Percentiles rank a stretch among this genome's conserved stretches.
phyloP scores from a whole-genome alignment of 208 protist genomes.

The Trypanosoma brucei region DNA sequence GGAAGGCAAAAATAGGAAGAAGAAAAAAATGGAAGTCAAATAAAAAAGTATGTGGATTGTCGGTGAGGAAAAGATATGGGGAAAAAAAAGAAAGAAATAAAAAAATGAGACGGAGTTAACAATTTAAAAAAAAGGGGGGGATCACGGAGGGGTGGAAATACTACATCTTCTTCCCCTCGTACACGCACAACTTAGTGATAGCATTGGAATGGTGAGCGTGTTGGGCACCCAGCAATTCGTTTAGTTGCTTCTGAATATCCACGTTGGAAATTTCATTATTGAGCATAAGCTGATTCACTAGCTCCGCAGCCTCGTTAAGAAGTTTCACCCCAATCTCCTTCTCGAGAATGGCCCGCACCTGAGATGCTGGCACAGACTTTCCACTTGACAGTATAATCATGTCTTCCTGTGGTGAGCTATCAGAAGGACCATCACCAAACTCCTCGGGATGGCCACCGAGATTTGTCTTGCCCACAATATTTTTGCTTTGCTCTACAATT shows the following conservation, averaged over 20 bases:
- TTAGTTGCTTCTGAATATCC: conserved; percentile 72
- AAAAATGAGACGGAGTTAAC: neutral
- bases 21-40: no score
- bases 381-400: conserved; percentile 66
- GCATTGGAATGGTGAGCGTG: conserved; percentile 77
- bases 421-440: conserved; percentile 68
- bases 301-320: conserved; percentile 65
- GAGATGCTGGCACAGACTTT: conserved; percentile 41
- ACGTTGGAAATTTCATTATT: conserved; percentile 42
- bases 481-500: conserved; percentile 69
- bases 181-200: conserved; percentile 78
- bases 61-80: no score
- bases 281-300: conserved; percentile 67
- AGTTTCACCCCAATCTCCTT: conserved; percentile 56
- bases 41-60: no score
- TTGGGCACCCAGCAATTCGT: conserved; percentile 50
- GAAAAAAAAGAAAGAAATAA: neutral
- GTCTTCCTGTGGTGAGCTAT: conserved; percentile 53
- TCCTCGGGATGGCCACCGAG: conserved; percentile 81
- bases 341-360: conserved; percentile 60
- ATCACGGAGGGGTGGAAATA: neutral
- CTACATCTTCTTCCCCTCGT: conserved; percentile 49
- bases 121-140: conserved; percentile 8
- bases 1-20: no score
- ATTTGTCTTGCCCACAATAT: conserved; percentile 70